Percentiles rank a stretch among this genome's conserved stretches.
Conservation (phyloP, 31 red algal genomes). For the Porphyra umbilicalis region DNA sequence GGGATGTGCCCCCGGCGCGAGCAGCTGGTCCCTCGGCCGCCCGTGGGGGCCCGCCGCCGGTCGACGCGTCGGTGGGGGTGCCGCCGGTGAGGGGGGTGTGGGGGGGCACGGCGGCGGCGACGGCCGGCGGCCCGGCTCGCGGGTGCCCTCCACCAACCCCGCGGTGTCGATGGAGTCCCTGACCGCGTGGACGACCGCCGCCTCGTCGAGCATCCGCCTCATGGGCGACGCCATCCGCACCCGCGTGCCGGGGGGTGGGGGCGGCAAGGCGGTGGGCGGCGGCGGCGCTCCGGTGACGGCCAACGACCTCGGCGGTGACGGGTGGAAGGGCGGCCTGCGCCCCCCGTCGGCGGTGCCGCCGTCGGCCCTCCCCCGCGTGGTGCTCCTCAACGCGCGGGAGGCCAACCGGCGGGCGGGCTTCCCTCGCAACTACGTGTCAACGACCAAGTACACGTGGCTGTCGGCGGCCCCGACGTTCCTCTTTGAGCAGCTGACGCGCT, state of each 20-base stretch:
- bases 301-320: neutral
- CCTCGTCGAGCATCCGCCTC: neutral
- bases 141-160: too few species aligned
- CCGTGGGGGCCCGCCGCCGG: too few species aligned
- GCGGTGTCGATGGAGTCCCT: too few species aligned
- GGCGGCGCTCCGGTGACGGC: neutral
- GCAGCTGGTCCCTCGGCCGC: too few species aligned
- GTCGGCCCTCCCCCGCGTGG: constrained; percentile 10
- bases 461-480: constrained; percentile 60
- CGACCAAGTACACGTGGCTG: constrained; percentile 74
- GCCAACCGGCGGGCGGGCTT: constrained; percentile 29
- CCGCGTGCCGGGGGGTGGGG: neutral
- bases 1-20: too few species aligned
- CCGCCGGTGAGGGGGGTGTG: too few species aligned
- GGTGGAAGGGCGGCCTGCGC: neutral
- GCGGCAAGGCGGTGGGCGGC: neutral
- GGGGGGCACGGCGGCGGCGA: neutral
- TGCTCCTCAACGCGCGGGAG: constrained; percentile 36
- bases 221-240: constrained; percentile 1
- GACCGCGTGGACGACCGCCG: neutral
- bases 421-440: constrained; percentile 77
- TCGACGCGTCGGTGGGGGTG: neutral
- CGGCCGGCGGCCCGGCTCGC: too few species aligned
- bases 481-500: constrained; percentile 71
- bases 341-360: neutral